Conservation (phyloP, 164 flowering plant genomes). For the Magnolia kwangsiensis region DNA sequence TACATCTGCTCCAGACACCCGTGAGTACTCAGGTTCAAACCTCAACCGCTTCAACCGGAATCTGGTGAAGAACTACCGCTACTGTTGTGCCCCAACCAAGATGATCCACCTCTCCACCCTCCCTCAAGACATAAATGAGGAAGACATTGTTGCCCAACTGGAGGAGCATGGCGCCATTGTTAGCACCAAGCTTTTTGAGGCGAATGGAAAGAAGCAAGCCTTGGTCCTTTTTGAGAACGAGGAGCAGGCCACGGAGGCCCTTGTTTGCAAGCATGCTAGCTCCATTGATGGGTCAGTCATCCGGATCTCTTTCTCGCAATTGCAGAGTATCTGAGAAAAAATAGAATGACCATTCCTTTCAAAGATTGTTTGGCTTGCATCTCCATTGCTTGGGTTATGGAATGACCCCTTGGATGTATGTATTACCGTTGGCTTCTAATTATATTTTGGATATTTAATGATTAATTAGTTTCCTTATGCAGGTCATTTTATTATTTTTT, state of each 20-base stretch:
- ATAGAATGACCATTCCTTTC: background rate
- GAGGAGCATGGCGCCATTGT: conserved; percentile 89
- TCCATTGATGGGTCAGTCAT: conserved; percentile 64
- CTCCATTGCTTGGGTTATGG: background rate
- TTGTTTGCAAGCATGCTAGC: conserved; percentile 93
- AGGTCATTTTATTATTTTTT: too few species aligned
- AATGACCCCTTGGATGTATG: background rate
- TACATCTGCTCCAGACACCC: conserved; percentile 81
- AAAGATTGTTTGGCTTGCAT: background rate
- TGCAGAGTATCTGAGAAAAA: conserved; percentile 50
- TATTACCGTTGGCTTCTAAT: too few species aligned
- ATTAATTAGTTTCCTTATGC: too few species aligned
- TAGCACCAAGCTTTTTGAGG: conserved; percentile 82
- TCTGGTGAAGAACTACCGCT: conserved; percentile 92
- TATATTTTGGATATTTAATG: too few species aligned
- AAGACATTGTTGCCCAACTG: conserved; percentile 64
- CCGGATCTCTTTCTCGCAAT: conserved; percentile 92
- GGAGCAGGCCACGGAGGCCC: conserved; percentile 97
- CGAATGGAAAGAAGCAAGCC: conserved; percentile 95
- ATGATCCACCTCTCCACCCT: conserved; percentile 92
- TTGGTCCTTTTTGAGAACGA: conserved; percentile 78
- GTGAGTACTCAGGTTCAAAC: conserved; percentile 78
- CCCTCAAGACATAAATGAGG: conserved; percentile 80
- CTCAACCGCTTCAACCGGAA: conserved; percentile 97
- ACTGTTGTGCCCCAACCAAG: conserved; percentile 98